A percentile compares a stretch with the other conserved stretches of the same genome.
phyloP scores from a whole-genome alignment of 495 filamentous ascomycete genomes.

The Schizothecium vesticola region DNA sequence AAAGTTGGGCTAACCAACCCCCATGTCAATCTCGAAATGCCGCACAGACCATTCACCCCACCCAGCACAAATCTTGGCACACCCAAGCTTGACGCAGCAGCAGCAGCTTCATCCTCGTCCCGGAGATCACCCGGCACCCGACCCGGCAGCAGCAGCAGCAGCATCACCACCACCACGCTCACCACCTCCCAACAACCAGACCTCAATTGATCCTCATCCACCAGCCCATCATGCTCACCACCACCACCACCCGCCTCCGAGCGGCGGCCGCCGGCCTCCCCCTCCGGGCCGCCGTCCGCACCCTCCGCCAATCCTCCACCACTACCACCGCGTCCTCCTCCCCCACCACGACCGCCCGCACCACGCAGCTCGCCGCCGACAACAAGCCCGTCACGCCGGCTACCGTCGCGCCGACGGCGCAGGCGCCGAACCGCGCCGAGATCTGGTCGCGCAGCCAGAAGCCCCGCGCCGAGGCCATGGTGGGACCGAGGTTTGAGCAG shows the following conservation, averaged over 20 bases:
- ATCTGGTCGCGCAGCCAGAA: conserved; percentile 83
- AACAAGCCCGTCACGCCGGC: conserved; percentile 31
- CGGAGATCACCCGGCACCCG: conserved; percentile 20
- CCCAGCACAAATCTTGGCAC: background rate
- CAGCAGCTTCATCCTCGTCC: background rate
- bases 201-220: conserved; percentile 16
- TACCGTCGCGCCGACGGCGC: conserved; percentile 54
- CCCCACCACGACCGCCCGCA: conserved; percentile 50
- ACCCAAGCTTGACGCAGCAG: background rate
- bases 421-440: conserved; percentile 79
- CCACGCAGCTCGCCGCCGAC: conserved; percentile 50
- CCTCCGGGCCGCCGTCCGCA: conserved; percentile 38
- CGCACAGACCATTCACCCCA: conserved; percentile 8
- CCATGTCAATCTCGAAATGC: background rate
- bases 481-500: conserved; percentile 92
- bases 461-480: conserved; percentile 76
- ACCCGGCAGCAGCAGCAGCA: background rate
- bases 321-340: background rate
- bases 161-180: conserved; percentile 4
- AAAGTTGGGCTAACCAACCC: background rate
- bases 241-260: conserved; percentile 26
- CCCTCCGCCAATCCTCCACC: background rate
- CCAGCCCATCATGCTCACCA: conserved; percentile 11
- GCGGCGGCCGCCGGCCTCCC: conserved; percentile 54
- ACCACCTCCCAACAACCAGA: background rate